Percentiles rank a stretch among this genome's conserved stretches.
Evolutionary conservation across 1,139 yeast species (phyloP).

Genomic region (Candida freyschussii): DNA sequence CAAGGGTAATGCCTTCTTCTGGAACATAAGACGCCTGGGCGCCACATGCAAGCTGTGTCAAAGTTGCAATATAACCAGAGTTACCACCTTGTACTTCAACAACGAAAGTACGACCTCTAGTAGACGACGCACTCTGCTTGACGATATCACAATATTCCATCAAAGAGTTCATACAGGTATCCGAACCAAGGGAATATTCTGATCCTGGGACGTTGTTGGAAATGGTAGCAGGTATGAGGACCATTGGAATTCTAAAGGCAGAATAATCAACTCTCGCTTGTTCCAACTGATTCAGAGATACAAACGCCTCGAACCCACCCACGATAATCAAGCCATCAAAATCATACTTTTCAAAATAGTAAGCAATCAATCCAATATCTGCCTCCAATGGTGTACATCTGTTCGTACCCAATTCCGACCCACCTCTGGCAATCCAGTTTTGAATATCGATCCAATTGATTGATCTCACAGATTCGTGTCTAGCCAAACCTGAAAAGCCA

Average conservation of each 20-base stretch:
- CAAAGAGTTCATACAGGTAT: constrained; percentile 87
- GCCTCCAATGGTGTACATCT: constrained; percentile 72
- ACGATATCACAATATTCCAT: constrained; percentile 92
- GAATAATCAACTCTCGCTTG: constrained; percentile 72
- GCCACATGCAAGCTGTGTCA: constrained; percentile 85
- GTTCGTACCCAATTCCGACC: constrained; percentile 94
- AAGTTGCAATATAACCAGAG: constrained; percentile 88
- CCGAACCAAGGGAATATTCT: constrained; percentile 89
- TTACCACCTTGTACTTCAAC: constrained; percentile 98
- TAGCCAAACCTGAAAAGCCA: constrained; percentile 86
- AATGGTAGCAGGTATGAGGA: constrained; percentile 89
- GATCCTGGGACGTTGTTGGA: constrained; percentile 98
- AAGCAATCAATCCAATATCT: constrained; percentile 86
- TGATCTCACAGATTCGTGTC: constrained; percentile 72
- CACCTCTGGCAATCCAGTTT: constrained; percentile 89
- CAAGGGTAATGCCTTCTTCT: constrained; percentile 73
- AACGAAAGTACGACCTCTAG: constrained; percentile 91
- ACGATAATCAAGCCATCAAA: constrained; percentile 84
- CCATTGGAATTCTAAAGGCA: constrained; percentile 89
- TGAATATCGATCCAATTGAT: constrained; percentile 83
- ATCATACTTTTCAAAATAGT: constrained; percentile 76
- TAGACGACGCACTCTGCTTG: constrained; percentile 91
- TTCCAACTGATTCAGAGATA: constrained; percentile 75
- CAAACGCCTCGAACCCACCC: constrained; percentile 95
- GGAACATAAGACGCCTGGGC: constrained; percentile 93